Evolutionary conservation across 768 basidiomycete genomes (phyloP), one percentile per base, ranked within the genome.

Genomic region (Auricularia sp.): DNA sequence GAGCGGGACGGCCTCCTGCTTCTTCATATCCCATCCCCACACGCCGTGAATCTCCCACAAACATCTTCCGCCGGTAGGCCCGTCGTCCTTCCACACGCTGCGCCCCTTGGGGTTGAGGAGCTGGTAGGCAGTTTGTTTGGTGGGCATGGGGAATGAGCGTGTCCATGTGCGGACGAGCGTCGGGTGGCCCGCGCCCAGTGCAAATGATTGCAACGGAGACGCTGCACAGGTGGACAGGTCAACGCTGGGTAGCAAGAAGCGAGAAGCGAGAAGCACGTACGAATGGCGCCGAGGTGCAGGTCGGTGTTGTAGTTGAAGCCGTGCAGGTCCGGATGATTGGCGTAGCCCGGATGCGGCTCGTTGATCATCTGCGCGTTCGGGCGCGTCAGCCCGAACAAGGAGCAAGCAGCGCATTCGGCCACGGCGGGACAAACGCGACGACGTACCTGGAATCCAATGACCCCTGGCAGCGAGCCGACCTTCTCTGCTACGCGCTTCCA

Each of bases 301-400:
- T 98, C 94, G 1, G 94, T 94, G 67, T 94, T 97, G 73, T 97
- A 97, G 75, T 98, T 88, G 76, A 92, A 98, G 10, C 80, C 78
- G 69, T 97, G 87, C 56, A 97, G 79, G 1, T 92, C 92, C 33
- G 83, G 80, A 4, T 97, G 77, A 63, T 88, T 83, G 66, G 96
- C 86, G 74, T 96, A 98, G 51, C 96, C 97, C 70, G 88, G 81
- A 76, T 99, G 94, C 0, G 94, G 94, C 75, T 97, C 94, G 69
- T 98, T 97, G 82, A 96, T 87, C 73, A 94, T 83, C 92, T 95
- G 68, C 11, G 24, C 35, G 34, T 14, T 7, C 39, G 39, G 13
- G 39, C 39, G 13, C 13, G 39, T 42, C 39, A 42, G 13, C 13
- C 13, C 13, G 13, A 33, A 54, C 6, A 5, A 37, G 36, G 24